phyloP scores from a whole-genome alignment of 1,139 yeast species.

The Pneumocystis carinii region DNA sequence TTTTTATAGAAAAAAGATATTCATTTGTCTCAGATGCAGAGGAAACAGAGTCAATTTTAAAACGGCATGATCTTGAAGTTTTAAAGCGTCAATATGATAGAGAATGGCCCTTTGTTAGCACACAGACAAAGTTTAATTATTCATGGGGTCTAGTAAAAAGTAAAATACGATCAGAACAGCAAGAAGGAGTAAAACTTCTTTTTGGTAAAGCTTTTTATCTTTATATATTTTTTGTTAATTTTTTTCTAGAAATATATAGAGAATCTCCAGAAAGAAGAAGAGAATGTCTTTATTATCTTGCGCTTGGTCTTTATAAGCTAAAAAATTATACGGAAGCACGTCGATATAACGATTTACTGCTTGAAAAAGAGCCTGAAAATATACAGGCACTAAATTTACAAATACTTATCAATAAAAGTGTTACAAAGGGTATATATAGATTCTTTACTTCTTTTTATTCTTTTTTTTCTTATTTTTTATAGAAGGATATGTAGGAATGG shows the following conservation, averaged over 20 bases:
- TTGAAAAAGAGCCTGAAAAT: slow-evolving; percentile 70
- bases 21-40: slow-evolving; percentile 3
- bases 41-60: slow-evolving; percentile 34
- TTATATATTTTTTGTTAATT: neutral
- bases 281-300: slow-evolving; percentile 75
- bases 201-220: slow-evolving; percentile 35
- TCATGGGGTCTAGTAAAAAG: slow-evolving; percentile 94
- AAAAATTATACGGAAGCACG: slow-evolving; percentile 81
- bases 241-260: slow-evolving; percentile 31
- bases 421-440: slow-evolving; percentile 37
- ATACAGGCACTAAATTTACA: slow-evolving; percentile 59
- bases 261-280: slow-evolving; percentile 72
- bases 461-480: neutral
- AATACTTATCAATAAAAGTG: slow-evolving; percentile 65
- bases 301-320: slow-evolving; percentile 75
- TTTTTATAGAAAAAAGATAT: neutral
- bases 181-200: slow-evolving; percentile 63
- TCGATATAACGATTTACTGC: slow-evolving; percentile 63
- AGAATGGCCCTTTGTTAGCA: slow-evolving; percentile 65
- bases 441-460: neutral
- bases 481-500: slow-evolving; percentile 79
- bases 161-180: slow-evolving; percentile 42
- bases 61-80: slow-evolving; percentile 59
- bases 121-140: slow-evolving; percentile 79
- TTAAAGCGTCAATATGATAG: slow-evolving; percentile 62